Percentiles rank a stretch among this genome's conserved stretches.
Evolutionary conservation across 179 eudicot species (phyloP).

Genomic region (Beta lomatogona): DNA sequence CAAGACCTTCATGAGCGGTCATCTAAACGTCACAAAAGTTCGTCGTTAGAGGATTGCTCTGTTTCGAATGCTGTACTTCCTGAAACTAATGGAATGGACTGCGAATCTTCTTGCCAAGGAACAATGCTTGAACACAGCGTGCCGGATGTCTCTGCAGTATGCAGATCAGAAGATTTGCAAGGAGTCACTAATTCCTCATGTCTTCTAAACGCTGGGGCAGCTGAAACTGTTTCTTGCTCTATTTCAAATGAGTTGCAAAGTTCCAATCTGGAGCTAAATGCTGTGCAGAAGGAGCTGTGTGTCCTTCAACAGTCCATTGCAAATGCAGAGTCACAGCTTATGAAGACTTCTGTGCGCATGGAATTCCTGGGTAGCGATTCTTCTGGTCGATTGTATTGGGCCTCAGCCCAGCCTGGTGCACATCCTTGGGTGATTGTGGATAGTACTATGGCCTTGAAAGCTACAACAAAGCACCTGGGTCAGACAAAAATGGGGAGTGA

Average conservation of each 20-base stretch:
- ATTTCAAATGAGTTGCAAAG: constrained; percentile 40
- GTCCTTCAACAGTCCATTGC: constrained; percentile 58
- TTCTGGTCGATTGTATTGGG: constrained; percentile 77
- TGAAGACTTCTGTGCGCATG: constrained; percentile 62
- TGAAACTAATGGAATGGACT: constrained; percentile 32
- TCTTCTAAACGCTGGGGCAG: constrained; percentile 12
- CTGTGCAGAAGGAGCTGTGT: constrained; percentile 53
- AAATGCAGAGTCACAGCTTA: constrained; percentile 53
- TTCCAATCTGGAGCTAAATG: constrained; percentile 35
- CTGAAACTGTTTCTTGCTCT: constrained; percentile 26
- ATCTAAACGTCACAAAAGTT: constrained; percentile 32
- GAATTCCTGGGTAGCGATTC: constrained; percentile 80
- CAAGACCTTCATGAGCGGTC: constrained; percentile 26
- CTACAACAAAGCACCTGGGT: constrained; percentile 28
- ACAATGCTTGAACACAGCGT: constrained; percentile 21
- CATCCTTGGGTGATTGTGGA: constrained; percentile 47
- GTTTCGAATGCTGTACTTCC: constrained; percentile 13
- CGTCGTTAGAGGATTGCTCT: constrained; percentile 18
- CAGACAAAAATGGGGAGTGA: constrained; percentile 10
- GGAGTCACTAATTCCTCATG: constrained; percentile 29
- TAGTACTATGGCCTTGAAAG: constrained; percentile 36
- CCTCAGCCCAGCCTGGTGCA: constrained; percentile 45
- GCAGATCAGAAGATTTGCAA: constrained; percentile 31
- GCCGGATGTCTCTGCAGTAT: constrained; percentile 27
- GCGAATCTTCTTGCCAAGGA: constrained; percentile 37